These are phyloP conservation scores for Lizanozyma gosingica DNA, from an alignment of 1,139 yeast genomes.

Conservation along the genomic window DNA sequence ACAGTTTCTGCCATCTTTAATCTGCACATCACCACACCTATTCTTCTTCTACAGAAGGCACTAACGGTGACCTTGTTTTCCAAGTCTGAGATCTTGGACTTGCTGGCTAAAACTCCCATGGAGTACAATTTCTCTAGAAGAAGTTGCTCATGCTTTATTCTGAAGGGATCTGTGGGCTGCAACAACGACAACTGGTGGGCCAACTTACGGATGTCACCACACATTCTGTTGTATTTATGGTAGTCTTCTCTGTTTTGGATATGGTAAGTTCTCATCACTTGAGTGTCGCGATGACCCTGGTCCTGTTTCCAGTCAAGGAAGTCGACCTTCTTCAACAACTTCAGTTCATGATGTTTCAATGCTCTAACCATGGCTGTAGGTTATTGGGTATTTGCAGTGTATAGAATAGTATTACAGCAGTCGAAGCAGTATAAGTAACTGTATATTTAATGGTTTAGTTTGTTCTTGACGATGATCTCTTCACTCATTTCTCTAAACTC, in stretches of 20 bases:
- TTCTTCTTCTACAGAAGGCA: constrained; percentile 83
- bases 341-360: constrained; percentile 91
- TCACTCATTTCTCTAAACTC: no score
- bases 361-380: constrained; percentile 97
- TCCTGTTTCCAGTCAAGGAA: constrained; percentile 98
- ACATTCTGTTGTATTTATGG: constrained; percentile 82
- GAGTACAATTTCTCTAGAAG: constrained; percentile 76
- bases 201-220: constrained; percentile 82
- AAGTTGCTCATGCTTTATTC: constrained; percentile 81
- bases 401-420: no score
- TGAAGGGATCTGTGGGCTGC: constrained; percentile 76
- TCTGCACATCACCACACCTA: constrained; percentile 93
- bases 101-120: constrained; percentile 81
- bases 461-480: no score
- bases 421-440: no score
- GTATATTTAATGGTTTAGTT: no score
- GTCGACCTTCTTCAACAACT: constrained; percentile 89
- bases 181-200: constrained; percentile 80
- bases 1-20: constrained; percentile 90
- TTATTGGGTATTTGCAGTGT: no score
- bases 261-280: constrained; percentile 91
- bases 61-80: constrained; percentile 90
- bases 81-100: constrained; percentile 84
- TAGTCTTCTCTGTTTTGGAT: constrained; percentile 93
- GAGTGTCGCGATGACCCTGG: constrained; percentile 88